Evolutionary conservation across 305 asterid genomes (phyloP).

Genomic region (Rubia occidens): DNA sequence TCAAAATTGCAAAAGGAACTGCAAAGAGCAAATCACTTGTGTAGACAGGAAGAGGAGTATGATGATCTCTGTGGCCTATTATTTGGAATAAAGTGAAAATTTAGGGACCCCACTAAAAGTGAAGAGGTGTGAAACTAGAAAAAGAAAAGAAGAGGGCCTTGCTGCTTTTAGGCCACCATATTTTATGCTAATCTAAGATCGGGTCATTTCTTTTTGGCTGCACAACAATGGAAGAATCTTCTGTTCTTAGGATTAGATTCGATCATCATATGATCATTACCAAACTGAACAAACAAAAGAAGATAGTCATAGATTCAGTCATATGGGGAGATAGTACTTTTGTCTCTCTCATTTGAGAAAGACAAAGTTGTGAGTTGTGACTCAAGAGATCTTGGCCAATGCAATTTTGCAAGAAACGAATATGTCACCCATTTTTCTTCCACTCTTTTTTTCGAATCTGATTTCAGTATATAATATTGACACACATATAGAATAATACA

Average conservation of each 20-base stretch:
- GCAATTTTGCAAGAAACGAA: slow-evolving; percentile 86
- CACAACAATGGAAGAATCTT: slow-evolving; percentile 6
- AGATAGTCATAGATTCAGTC: slow-evolving; percentile 31
- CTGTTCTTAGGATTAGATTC: slow-evolving; percentile 1
- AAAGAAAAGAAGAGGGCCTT: slow-evolving; percentile 26
- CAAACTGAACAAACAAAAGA: slow-evolving; percentile 9
- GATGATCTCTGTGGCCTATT: slow-evolving; percentile 31
- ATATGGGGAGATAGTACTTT: slow-evolving; percentile 44
- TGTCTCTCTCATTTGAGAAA: slow-evolving; percentile 52
- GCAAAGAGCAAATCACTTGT: slow-evolving; percentile 2
- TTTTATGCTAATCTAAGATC: slow-evolving; percentile 2
- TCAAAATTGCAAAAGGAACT: background rate
- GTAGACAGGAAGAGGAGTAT: slow-evolving; percentile 8
- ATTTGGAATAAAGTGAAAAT: slow-evolving; percentile 77
- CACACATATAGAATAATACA: background rate
- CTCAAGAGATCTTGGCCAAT: slow-evolving; percentile 59
- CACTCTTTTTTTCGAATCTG: too few species aligned
- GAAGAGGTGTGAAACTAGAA: background rate
- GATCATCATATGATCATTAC: slow-evolving; percentile 18
- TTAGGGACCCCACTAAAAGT: slow-evolving; percentile 25
- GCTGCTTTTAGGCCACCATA: slow-evolving; percentile 33
- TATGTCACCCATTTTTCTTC: too few species aligned
- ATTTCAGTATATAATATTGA: too few species aligned
- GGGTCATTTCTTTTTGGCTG: slow-evolving; percentile 1
- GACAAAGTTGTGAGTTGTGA: slow-evolving; percentile 75